These are phyloP conservation scores for Perilla frutescens DNA, from an alignment of 257 asterid genomes.

Conservation along the genomic window DNA sequence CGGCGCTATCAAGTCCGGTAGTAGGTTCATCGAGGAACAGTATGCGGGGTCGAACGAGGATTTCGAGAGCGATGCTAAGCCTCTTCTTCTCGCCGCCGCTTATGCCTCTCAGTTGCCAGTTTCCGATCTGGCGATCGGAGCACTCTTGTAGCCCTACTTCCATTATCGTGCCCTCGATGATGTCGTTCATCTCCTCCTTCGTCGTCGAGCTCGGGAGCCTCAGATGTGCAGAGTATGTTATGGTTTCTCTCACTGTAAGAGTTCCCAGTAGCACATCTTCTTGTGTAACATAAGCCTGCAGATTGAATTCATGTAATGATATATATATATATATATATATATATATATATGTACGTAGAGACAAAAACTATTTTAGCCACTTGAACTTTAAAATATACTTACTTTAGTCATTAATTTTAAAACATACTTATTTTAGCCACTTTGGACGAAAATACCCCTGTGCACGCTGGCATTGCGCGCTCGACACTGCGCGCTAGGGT, in stretches of 20 bases:
- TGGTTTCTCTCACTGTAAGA: conserved; percentile 82
- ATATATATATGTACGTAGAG: too few relatives aligned
- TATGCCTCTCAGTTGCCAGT: conserved; percentile 88
- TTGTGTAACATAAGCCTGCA: conserved; percentile 95
- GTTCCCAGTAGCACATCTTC: conserved; percentile 90
- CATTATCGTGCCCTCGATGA: conserved; percentile 73
- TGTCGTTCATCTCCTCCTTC: conserved; percentile 54
- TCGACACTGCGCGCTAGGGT: too few relatives aligned
- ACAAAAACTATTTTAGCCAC: too few relatives aligned
- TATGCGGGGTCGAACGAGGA: conserved; percentile 77
- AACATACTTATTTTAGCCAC: too few relatives aligned
- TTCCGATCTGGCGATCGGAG: conserved; percentile 75
- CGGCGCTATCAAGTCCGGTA: conserved; percentile 93
- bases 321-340: too few relatives aligned
- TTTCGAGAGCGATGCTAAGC: conserved; percentile 88
- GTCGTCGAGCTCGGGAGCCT: conserved; percentile 75
- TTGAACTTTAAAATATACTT: too few relatives aligned
- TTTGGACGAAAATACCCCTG: too few relatives aligned
- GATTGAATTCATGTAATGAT: too few relatives aligned
- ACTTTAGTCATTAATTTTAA: too few relatives aligned
- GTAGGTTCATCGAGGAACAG: conserved; percentile 96
- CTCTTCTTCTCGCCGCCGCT: conserved; percentile 97
- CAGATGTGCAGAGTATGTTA: conserved; percentile 79
- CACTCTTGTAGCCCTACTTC: conserved; percentile 95
- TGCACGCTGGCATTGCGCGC: too few relatives aligned